These are phyloP conservation scores for Lactarius hengduanensis DNA, from an alignment of 768 basidiomycete genomes.

Conservation along the genomic window DNA sequence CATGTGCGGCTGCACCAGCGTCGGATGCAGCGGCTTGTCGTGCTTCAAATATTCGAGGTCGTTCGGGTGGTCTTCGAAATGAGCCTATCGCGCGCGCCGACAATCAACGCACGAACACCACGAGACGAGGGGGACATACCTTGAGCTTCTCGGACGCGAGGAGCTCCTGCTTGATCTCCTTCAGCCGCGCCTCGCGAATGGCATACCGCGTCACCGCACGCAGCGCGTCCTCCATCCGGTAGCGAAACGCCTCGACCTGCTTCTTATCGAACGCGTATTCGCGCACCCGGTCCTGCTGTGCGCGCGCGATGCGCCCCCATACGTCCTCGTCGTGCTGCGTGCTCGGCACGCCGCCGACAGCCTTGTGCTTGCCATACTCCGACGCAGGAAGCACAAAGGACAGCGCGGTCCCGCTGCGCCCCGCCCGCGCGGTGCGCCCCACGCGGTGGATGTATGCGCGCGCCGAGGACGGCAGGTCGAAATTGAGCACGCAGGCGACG, in stretches of 20 bases:
- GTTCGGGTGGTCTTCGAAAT: conserved; percentile 95
- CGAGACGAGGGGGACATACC: conserved; percentile 44
- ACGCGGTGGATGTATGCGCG: conserved; percentile 93
- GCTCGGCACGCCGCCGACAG: conserved; percentile 65
- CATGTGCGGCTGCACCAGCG: conserved; percentile 88
- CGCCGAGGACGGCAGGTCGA: conserved; percentile 88
- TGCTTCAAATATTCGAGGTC: conserved; percentile 91
- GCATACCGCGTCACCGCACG: conserved; percentile 82
- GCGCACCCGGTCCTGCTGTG: conserved; percentile 69
- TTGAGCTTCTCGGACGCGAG: conserved; percentile 96
- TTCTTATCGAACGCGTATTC: conserved; percentile 95
- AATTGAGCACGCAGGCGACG: conserved; percentile 96
- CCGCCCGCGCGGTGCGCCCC: conserved; percentile 95
- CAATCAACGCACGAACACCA: conserved; percentile 2
- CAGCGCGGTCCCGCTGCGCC: conserved; percentile 86
- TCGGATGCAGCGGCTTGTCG: conserved; percentile 91
- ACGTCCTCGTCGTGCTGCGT: conserved; percentile 74
- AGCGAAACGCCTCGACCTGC: conserved; percentile 95
- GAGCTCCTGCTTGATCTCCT: conserved; percentile 91
- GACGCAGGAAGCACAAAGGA: conserved; percentile 78
- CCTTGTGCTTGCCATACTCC: conserved; percentile 72
- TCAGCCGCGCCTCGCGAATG: conserved; percentile 87
- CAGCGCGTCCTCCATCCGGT: conserved; percentile 96
- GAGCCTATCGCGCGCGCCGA: conserved; percentile 56
- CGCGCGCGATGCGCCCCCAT: conserved; percentile 72